Base-by-base conservation (phyloP, 2,329 filamentous ascomycete genomes). In the Trichoderma arundinaceum region DNA sequence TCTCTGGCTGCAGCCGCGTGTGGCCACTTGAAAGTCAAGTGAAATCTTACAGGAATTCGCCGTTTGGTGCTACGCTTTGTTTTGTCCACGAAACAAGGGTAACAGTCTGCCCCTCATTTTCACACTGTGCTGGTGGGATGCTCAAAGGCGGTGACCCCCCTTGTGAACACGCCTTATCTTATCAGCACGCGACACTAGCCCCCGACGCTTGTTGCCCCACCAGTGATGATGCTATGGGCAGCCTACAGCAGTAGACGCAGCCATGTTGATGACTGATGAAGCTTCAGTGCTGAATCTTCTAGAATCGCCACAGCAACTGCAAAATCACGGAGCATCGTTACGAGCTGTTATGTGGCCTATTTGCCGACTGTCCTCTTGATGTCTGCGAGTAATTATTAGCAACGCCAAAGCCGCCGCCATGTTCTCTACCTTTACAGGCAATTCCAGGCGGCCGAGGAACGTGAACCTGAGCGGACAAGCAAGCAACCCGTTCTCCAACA, bases 361-460 rank as follows among this genome's bases (percentile, higher is more conserved):
- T n/a, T 54, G 17, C 41, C 41, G 39, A 33, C 32, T 39, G n/a
- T n/a, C n/a, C 35, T 33, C 56, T 53, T 46, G 7, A 48, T 64
- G 65, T 53, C 39, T 46, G 60, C 12, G 60, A 51, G 56, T 66
- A 43, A 56, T 17, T 59, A 46, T n/a, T 54, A 62, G 53, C 58
- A 54, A 44, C 46, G 33, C 15, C 12, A 44, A 53, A 46, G 51
- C 44, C 59, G 52, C 52, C 71, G 72, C 71, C 75, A 97, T 97
- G 94, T 96, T 95, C 80, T 89, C 91, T 68, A 93, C 91, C 62
- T 99, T 99, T 80, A 95, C 92, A 28, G 95, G 95, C 72, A 92
- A 81, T 78, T 92, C 92, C 72, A 89, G 92, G 74, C 91, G 92
- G 71, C 90, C 90, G 68, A 90, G 95, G 70, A 94, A 97, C 77